These are phyloP conservation scores for Cardamine resedifolia DNA, from an alignment of 345 rosid genomes.

Conservation along the genomic window DNA sequence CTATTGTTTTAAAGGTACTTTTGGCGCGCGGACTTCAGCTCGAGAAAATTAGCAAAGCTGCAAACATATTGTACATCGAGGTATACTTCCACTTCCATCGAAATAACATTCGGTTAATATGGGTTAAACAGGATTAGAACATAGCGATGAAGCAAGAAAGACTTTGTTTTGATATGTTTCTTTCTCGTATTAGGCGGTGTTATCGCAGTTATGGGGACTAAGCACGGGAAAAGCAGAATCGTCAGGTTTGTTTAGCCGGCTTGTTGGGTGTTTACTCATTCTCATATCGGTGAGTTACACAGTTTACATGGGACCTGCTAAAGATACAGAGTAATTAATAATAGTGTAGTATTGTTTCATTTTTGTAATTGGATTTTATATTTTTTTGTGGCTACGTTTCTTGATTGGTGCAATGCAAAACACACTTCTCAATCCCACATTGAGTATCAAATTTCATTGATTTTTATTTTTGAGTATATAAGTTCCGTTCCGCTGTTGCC, in stretches of 20 bases:
- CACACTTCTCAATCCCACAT: not conserved
- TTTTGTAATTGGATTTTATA: not conserved
- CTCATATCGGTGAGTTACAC: slow-evolving; percentile 65
- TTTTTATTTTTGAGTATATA: not conserved
- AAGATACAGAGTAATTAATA: slow-evolving; percentile 54
- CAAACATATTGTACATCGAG: slow-evolving; percentile 68
- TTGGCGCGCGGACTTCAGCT: slow-evolving; percentile 88
- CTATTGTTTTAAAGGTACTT: slow-evolving; percentile 49
- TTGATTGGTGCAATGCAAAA: slow-evolving; percentile 1
- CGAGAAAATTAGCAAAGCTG: slow-evolving; percentile 80
- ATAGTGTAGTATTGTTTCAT: not conserved
- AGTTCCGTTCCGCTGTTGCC: not conserved
- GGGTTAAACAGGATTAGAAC: not conserved
- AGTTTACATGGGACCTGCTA: slow-evolving; percentile 66
- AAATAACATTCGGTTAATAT: not conserved
- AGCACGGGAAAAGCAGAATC: slow-evolving; percentile 42
- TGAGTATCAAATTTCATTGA: slow-evolving; percentile 2
- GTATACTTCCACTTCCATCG: slow-evolving; percentile 33
- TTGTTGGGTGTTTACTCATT: slow-evolving; percentile 73
- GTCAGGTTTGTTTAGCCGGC: slow-evolving; percentile 51
- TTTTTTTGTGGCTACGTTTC: not conserved
- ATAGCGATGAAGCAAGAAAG: not conserved
- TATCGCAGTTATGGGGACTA: slow-evolving; percentile 62
- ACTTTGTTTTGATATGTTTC: not conserved
- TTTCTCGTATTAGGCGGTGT: slow-evolving; percentile 50